Conservation (phyloP, 2,329 filamentous ascomycete genomes). For the Meredithiella fracta region DNA sequence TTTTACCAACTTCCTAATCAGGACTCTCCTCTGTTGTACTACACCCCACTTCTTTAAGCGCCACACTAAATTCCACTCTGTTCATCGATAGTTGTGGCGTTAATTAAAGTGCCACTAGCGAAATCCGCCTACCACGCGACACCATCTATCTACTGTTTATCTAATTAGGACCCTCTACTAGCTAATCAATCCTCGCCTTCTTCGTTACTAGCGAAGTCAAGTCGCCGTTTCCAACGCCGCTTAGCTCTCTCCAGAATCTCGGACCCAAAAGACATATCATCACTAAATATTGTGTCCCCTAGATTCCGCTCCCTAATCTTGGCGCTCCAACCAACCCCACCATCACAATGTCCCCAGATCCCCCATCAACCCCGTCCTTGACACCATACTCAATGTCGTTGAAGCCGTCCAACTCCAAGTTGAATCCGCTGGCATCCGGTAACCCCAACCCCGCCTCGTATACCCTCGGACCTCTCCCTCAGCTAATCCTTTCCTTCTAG, state of each 20-base stretch:
- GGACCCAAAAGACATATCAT: too few species aligned
- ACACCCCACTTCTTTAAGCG: not conserved
- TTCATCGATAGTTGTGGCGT: not conserved
- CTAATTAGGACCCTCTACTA: not conserved
- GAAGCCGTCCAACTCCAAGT: conserved; percentile 9
- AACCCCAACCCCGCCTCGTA: not conserved
- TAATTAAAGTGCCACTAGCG: not conserved
- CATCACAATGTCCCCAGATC: conserved; percentile 3
- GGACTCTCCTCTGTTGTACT: too few species aligned
- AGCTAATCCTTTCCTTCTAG: not conserved
- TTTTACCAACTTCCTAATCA: too few species aligned
- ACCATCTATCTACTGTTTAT: too few species aligned
- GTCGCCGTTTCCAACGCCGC: too few species aligned
- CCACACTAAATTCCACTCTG: not conserved
- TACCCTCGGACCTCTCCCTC: not conserved
- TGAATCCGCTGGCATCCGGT: conserved; percentile 9
- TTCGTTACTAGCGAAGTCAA: not conserved
- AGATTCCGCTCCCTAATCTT: not conserved
- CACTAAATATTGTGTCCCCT: too few species aligned
- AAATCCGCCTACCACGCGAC: not conserved
- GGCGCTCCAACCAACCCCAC: not conserved
- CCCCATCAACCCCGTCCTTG: conserved; percentile 9
- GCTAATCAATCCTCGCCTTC: not conserved
- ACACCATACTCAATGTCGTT: conserved; percentile 3
- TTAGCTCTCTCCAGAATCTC: too few species aligned